A percentile compares a stretch with the other conserved stretches of the same genome.
Conservation (phyloP, 2,329 filamentous ascomycete genomes). For the Claviceps monticola region DNA sequence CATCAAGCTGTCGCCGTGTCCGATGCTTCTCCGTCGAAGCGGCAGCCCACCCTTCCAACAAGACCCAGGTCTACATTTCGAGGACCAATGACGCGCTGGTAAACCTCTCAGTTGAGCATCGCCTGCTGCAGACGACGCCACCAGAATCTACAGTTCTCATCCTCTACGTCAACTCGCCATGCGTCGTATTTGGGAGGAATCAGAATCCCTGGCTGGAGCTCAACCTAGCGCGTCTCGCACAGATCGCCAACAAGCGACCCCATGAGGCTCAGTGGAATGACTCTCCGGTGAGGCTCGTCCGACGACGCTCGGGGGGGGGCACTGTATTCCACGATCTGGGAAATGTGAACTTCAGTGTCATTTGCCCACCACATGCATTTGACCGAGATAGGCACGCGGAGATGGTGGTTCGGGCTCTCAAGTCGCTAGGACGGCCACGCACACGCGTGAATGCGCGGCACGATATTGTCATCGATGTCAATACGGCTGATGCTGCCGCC, state of each 20-base stretch:
- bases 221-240: conserved; percentile 49
- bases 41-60: conserved; percentile 28
- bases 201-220: conserved; percentile 96
- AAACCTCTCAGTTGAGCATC: conserved; percentile 90
- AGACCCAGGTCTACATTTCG: conserved; percentile 58
- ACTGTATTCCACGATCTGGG: conserved; percentile 88
- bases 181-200: conserved; percentile 85
- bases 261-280: conserved; percentile 14
- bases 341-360: conserved; percentile 92
- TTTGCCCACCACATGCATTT: conserved; percentile 63
- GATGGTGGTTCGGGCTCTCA: conserved; percentile 81
- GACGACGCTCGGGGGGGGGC: conserved; percentile 77
- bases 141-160: conserved; percentile 66
- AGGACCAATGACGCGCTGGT: conserved; percentile 60
- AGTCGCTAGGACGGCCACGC: conserved; percentile 39
- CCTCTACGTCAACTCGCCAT: conserved; percentile 76
- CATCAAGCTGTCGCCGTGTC: neutral
- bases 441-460: conserved; percentile 78
- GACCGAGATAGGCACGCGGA: conserved; percentile 77
- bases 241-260: conserved; percentile 10
- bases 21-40: conserved; percentile 22
- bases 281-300: conserved; percentile 46
- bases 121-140: conserved; percentile 62
- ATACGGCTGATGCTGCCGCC: conserved; percentile 6
- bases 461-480: conserved; percentile 67